Evolutionary conservation across 192 early-diverging fungal genomes (phyloP).

Genomic region (Oehlia diaphana): DNA sequence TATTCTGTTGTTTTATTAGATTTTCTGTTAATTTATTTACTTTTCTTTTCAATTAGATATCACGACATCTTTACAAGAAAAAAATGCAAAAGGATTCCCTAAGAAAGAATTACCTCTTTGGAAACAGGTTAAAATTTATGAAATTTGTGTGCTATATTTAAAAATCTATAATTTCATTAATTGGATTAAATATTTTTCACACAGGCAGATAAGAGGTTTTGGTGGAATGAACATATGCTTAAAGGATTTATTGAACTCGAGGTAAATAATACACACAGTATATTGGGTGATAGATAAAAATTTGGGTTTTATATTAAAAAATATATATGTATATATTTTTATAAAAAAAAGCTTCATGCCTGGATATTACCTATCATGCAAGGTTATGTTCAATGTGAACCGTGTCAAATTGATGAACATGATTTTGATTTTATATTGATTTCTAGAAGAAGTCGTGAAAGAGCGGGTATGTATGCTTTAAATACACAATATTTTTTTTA

Average conservation of each 20-base stretch:
- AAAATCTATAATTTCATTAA: not conserved
- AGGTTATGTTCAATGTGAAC: conserved; percentile 65
- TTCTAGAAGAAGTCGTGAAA: conserved; percentile 62
- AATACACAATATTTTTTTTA: not conserved
- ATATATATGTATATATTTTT: not conserved
- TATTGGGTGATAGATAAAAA: not conserved
- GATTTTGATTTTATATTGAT: conserved; percentile 66
- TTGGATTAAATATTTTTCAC: conserved; percentile 1
- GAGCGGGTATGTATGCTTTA: conserved; percentile 41
- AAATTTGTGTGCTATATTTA: not conserved
- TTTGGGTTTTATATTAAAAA: not conserved
- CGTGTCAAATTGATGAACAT: conserved; percentile 61
- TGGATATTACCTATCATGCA: conserved; percentile 67
- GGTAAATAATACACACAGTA: conserved; percentile 32
- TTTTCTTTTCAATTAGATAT: conserved; percentile 35
- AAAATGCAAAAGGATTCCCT: conserved; percentile 26
- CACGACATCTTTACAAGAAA: conserved; percentile 41
- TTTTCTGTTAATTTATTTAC: conserved; percentile 3
- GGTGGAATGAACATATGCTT: conserved; percentile 61
- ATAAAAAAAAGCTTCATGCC: conserved; percentile 43
- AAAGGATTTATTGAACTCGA: conserved; percentile 43
- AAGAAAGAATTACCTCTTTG: conserved; percentile 32
- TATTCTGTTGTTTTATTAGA: conserved; percentile 24
- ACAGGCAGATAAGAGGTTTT: conserved; percentile 48
- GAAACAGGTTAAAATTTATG: conserved; percentile 29